These are phyloP conservation scores for Lasiodiplodia hormozganensis DNA, from an alignment of 2,329 filamentous ascomycete species.

Conservation along the genomic window DNA sequence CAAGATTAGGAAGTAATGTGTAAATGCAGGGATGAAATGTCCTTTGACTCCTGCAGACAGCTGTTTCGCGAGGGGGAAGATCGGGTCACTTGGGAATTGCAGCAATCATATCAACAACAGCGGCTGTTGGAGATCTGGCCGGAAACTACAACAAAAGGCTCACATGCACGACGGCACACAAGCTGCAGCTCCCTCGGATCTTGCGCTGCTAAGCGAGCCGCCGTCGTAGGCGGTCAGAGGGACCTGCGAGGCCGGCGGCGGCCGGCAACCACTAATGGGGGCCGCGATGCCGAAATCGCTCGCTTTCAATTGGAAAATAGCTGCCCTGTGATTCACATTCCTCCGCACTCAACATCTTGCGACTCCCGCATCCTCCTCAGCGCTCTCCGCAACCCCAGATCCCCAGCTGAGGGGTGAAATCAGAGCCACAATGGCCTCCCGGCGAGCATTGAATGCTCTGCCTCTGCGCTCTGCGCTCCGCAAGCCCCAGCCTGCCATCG, in stretches of 20 bases:
- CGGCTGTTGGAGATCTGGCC: background rate
- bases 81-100: background rate
- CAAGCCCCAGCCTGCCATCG: conserved; percentile 34
- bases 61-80: background rate
- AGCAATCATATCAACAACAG: background rate
- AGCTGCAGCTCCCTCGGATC: background rate
- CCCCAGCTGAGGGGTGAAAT: background rate
- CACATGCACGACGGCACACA: background rate
- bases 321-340: conserved; percentile 26
- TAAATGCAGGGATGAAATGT: background rate
- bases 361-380: background rate
- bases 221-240: background rate
- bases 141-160: background rate
- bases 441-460: conserved; percentile 48
- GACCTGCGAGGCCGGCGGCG: conserved; percentile 6
- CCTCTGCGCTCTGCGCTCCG: conserved; percentile 39
- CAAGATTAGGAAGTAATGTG: background rate
- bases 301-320: conserved; percentile 25
- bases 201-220: background rate
- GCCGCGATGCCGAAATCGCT: conserved; percentile 19
- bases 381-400: conserved; percentile 10
- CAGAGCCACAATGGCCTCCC: conserved; percentile 49
- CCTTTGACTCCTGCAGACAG: background rate
- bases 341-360: conserved; percentile 18
- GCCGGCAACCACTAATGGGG: conserved; percentile 7